Evolutionary conservation across 257 asterid genomes (phyloP).

Genomic region (Plantago ovata): DNA sequence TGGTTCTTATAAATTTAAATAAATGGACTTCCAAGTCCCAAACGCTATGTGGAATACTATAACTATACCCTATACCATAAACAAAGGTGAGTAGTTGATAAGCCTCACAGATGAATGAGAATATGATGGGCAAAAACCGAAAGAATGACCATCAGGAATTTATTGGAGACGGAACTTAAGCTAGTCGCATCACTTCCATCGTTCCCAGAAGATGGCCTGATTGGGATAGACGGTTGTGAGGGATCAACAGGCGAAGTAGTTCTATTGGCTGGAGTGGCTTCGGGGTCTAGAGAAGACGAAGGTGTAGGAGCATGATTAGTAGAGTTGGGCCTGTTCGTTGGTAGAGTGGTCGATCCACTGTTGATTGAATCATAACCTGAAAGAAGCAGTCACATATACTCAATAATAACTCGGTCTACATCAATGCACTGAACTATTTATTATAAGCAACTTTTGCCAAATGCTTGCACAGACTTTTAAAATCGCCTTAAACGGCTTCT

Average conservation of each 20-base stretch:
- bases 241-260: slow-evolving; percentile 29
- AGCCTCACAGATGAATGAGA: slow-evolving; percentile 38
- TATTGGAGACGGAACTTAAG: slow-evolving; percentile 25
- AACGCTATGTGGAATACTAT: slow-evolving; percentile 23
- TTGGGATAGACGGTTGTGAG: slow-evolving; percentile 27
- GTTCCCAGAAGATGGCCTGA: slow-evolving; percentile 34
- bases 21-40: slow-evolving; percentile 8
- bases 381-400: background rate
- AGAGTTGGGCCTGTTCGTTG: slow-evolving; percentile 37
- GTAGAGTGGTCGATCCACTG: slow-evolving; percentile 48
- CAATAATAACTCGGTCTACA: background rate
- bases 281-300: slow-evolving; percentile 51
- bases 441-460: too few relatives aligned
- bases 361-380: slow-evolving; percentile 51
- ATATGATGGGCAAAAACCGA: slow-evolving; percentile 35
- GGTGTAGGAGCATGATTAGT: slow-evolving; percentile 65
- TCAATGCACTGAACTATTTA: too few relatives aligned
- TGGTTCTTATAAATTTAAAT: slow-evolving; percentile 1
- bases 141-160: slow-evolving; percentile 34
- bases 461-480: too few relatives aligned
- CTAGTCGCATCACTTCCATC: slow-evolving; percentile 37
- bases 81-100: background rate
- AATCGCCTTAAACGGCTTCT: too few relatives aligned
- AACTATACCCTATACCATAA: slow-evolving; percentile 5
- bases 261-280: slow-evolving; percentile 49